Evolutionary conservation across 495 filamentous ascomycete species (phyloP), one percentile per base, ranked within the genome.

Genomic region (Hypoxylon fragiforme): DNA sequence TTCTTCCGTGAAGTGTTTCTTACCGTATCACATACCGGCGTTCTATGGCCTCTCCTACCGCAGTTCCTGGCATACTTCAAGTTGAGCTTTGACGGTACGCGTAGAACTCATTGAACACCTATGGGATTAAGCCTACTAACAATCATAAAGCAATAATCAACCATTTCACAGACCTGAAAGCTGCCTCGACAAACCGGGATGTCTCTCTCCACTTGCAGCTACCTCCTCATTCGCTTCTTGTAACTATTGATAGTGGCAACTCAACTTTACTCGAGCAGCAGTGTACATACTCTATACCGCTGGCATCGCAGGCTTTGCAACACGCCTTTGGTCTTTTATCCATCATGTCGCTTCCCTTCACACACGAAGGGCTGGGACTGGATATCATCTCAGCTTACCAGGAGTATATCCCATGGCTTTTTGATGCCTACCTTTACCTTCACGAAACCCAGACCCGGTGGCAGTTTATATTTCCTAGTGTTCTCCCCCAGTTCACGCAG

Each of bases 1-100:
- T 73, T 85, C 31, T 81, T 81, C 48, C 52, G 60, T 48, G 73
- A 77, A 37, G 55, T 77, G 0, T 64, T 80, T 50, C 49, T 68
- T 22, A 56, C 71, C 43, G 65, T 69, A 38, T 64, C 63, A 26
- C 57, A 68, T 48, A 66, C 67, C 24, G 65, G 69, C 22, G 50
- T 35, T 24, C 44, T 84, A 19, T 80, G 75, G 80, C 56, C 74
- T 43, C 44, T 81, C 45, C 72, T 72, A n/a, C 61, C 67, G 8
- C 52, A 44, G 12, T 62, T 80, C 46, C 61, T 77, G 47, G 48
- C 54, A 22, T 79, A 79, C 51, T 66, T 81, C n/a, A 65, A 69
- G 42, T 50, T 63, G 47, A 72, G 57, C 42, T 62, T 78, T 28
- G 44, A 65, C 8, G 60, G 77, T 78, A 67, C 41, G 70, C 60